Evolutionary conservation across 2,329 filamentous ascomycete species (phyloP), one percentile per base, ranked within the genome.

Genomic region (Dendryphion nanum): DNA sequence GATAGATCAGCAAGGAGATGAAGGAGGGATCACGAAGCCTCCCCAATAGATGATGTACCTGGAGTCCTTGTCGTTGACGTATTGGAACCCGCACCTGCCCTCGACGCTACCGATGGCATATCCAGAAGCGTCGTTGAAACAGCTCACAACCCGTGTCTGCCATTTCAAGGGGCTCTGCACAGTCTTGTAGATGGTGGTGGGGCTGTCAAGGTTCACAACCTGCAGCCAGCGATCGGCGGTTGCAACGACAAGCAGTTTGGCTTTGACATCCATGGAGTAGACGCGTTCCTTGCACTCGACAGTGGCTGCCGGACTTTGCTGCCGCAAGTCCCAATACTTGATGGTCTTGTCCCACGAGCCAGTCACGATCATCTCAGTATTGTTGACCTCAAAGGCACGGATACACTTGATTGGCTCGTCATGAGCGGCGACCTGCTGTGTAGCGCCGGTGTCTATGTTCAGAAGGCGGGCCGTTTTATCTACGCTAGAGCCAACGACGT

Each of bases 21-120:
- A 3, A 28, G 21, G 15, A 7, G 18, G 16, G n/a, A 6, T 17
- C n/a, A n/a, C n/a, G n/a, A n/a, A n/a, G n/a, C n/a, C n/a, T n/a
- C n/a, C n/a, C n/a, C n/a, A n/a, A 12, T 14, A 15, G 37, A 15
- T 14, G 32, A 39, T 51, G 41, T 61, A 68, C 83, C 70, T 79
- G 3, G 85, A 73, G 63, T 98, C 89, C 69, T 96, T 96, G 30
- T 98, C 93, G 58, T 98, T 91, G 23, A 96, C 89, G 57, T 98
- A 97, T 64, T 98, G 93, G 48, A 98, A 98, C 2, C 93, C 93
- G 65, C 93, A 98, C 39, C 93, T 85, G 19, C 93, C 93, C 66
- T 98, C 93, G 57, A 98, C 95, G 63, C 88, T 95, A 38, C 93
- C 93, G 35, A 98, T 86, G 1, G 93, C 93, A 60, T 95, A 98